Conservation (phyloP, 1,284 basidiomycete species). For the Volvariella volvacea region DNA sequence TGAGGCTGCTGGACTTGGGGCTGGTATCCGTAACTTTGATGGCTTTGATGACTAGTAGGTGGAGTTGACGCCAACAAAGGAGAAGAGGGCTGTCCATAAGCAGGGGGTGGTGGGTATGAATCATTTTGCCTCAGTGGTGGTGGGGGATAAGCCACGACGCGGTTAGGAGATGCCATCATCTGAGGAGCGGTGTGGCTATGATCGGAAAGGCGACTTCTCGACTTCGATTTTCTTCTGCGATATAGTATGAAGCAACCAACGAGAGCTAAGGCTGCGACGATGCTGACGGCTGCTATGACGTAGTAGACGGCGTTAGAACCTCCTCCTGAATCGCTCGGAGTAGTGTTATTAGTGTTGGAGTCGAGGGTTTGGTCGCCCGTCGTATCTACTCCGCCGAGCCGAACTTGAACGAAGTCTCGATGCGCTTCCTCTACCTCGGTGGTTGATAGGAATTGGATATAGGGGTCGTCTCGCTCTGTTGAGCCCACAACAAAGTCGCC, state of each 20-base stretch:
- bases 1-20: too few relatives aligned
- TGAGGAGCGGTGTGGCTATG: not conserved
- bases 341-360: not conserved
- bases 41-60: not conserved
- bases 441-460: slow-evolving; percentile 52
- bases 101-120: slow-evolving; percentile 2
- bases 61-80: not conserved
- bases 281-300: slow-evolving; percentile 7
- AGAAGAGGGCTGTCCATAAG: slow-evolving; percentile 3
- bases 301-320: slow-evolving; percentile 7
- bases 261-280: slow-evolving; percentile 4
- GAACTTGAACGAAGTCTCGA: slow-evolving; percentile 43
- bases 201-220: too few relatives aligned
- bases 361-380: slow-evolving; percentile 16
- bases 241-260: slow-evolving; percentile 9
- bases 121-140: not conserved
- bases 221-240: slow-evolving; percentile 3
- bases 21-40: too few relatives aligned
- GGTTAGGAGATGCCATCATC: slow-evolving; percentile 1
- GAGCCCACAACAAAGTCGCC: slow-evolving; percentile 46
- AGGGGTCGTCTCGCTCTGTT: slow-evolving; percentile 35
- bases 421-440: slow-evolving; percentile 39
- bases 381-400: slow-evolving; percentile 43
- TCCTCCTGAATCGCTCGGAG: not conserved
- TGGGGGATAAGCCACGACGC: slow-evolving; percentile 1